Evolutionary conservation across 2,329 filamentous ascomycete species (phyloP), one percentile per base, ranked within the genome.

Genomic region (Rutstroemia sp.): DNA sequence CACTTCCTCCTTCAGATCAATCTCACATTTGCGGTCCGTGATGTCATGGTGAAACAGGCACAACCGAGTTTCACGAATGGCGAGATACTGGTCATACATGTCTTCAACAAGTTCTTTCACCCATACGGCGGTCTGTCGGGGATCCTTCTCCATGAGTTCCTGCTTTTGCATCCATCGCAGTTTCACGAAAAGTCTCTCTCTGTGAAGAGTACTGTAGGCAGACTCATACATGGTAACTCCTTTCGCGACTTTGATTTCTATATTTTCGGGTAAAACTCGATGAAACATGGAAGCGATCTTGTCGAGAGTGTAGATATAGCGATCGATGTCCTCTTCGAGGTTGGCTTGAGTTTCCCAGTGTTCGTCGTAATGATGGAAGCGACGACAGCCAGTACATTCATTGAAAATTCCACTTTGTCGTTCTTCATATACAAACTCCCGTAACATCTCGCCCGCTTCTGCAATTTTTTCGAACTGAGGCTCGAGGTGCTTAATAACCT

Each of bases 401-500:
- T 44, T 41, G 23, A 56, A 56, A 4, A 56, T 49, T 38, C 53
- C 53, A 27, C 18, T 5, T 8, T 1, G 9, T 25, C 21, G 30
- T 34, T 56, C 53, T n/a, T 37, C 50, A n/a, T 46, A 37, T n/a
- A 53, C 38, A 16, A 57, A 59, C 19, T 38, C 30, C 23, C 42
- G 49, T 42, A 59, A 18, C 3, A 42, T 49, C 9, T 23, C 45
- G 19, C 42, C 42, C 25, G 60, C 27, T 42, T 57, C 25, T 14
- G 56, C 6, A 45, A 54, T 42, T 37, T 41, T 46, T n/a, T 49
- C 25, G 44, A 59, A 58, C 12, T 54, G 55, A 48, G 45, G 47
- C n/a, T 59, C 55, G 5, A 57, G 23, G 6, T 42, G 37, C 9
- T 39, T 21, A 4, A 59, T 45, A 23, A 53, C 12, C 4, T 18